Evolutionary conservation across 2,329 filamentous ascomycete species (phyloP).

Genomic region (Claviceps spartinae): DNA sequence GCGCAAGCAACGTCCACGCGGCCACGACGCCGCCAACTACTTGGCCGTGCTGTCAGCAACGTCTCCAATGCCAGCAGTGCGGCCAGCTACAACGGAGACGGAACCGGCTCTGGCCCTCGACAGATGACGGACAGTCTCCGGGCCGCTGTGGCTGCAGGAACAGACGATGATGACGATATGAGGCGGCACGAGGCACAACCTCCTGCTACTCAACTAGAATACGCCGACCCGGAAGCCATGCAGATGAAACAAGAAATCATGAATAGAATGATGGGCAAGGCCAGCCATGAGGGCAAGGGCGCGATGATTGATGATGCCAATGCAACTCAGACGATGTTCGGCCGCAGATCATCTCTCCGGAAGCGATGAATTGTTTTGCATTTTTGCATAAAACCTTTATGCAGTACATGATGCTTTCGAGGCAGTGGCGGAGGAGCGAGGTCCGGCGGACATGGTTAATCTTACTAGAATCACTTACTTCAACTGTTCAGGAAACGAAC

Average conservation of each 20-base stretch:
- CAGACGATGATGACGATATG: slow-evolving; percentile 9
- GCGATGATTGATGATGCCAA: neutral
- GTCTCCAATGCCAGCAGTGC: slow-evolving; percentile 35
- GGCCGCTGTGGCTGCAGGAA: slow-evolving; percentile 5
- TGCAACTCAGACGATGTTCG: neutral
- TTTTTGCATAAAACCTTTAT: neutral
- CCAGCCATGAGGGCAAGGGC: neutral
- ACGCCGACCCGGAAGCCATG: slow-evolving; percentile 36
- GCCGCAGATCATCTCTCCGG: neutral
- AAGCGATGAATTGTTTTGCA: slow-evolving; percentile 1
- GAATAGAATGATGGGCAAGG: slow-evolving; percentile 26
- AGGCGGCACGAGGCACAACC: slow-evolving; percentile 19
- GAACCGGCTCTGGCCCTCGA: slow-evolving; percentile 11
- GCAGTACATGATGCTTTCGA: no score
- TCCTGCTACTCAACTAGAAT: slow-evolving; percentile 39
- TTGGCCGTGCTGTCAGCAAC: slow-evolving; percentile 46
- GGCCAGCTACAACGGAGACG: slow-evolving; percentile 21
- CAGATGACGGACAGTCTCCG: slow-evolving; percentile 3
- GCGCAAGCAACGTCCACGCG: slow-evolving; percentile 8
- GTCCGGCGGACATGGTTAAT: no score
- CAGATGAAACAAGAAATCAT: slow-evolving; percentile 29
- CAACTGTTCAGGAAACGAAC: neutral
- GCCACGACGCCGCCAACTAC: slow-evolving; percentile 32
- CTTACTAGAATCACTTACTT: neutral
- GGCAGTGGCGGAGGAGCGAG: no score